Base-by-base conservation (phyloP, 768 basidiomycete species). In the Naganishia onofrii region DNA sequence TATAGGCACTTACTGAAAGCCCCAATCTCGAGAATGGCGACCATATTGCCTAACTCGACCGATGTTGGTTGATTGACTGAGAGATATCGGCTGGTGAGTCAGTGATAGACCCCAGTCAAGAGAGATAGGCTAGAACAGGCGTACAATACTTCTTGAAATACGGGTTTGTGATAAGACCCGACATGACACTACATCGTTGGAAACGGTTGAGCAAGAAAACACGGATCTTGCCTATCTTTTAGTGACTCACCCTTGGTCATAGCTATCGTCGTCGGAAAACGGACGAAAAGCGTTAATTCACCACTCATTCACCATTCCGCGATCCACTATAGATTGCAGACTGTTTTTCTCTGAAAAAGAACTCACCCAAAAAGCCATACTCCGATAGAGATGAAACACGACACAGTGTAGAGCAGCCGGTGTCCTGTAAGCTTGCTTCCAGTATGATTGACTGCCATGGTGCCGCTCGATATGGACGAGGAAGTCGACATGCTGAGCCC, bases 11-110 rank as follows among this genome's bases (percentile, higher is more conserved):
- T 77, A 91, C 92, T 85, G 79, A 96, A 89, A 46, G 93, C 93
- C 53, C 93, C 93, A 42, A 97, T 85, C 81, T 97, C 93, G 38
- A 95, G 83, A 6, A 94, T 89, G n/a, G 93, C 91, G 48, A 96
- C 93, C 90, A 97, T 93, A 23, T 91, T 92, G n/a, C 92, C 93
- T 28, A 93, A 81, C 75, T 89, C 86, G 60, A 89, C 81, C 0
- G 89, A 84, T 19, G 85, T 85, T 21, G 92, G 93, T 23, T 88
- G 85, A 70, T 90, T 83, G 84, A 97, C 77, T 78, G 42, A 17
- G 42, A 42, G 42, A 42, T 7, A 23, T 17, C 19, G n/a, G 29
- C 17, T 9, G 23, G 42, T 29, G 51, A 48, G 55, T 26, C 52
- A 46, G 44, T 46, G 44, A 38, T 21, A n/a, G n/a, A n/a, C n/a